Conservation (phyloP, 2,329 filamentous ascomycete species). For the Sphaerulina populicola region DNA sequence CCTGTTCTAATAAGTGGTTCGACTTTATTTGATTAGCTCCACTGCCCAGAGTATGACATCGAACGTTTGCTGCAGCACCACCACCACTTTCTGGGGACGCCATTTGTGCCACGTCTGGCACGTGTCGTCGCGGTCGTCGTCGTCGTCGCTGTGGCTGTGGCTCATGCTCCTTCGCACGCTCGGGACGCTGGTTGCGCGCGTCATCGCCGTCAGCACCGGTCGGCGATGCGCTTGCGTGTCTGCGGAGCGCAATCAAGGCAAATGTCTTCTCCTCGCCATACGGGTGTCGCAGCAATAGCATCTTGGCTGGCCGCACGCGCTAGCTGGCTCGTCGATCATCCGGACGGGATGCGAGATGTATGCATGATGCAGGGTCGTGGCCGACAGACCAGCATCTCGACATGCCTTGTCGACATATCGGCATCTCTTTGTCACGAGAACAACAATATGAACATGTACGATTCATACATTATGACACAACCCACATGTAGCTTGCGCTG, state of each 20-base stretch:
- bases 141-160: background rate
- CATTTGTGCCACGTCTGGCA: background rate
- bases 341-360: background rate
- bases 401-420: background rate
- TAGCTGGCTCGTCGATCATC: conserved; percentile 1
- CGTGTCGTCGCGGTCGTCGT: background rate
- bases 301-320: background rate
- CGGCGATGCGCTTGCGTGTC: conserved; percentile 1
- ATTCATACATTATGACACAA: no score
- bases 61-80: no score
- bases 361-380: background rate
- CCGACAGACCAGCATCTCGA: background rate
- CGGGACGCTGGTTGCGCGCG: background rate
- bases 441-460: conserved; percentile 7
- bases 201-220: background rate
- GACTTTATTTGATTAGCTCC: background rate
- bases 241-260: conserved; percentile 1
- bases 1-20: background rate
- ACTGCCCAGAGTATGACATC: background rate
- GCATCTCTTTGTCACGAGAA: conserved; percentile 7
- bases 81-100: background rate
- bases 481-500: background rate
- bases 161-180: background rate
- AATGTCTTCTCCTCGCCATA: conserved; percentile 9
- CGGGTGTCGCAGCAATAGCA: conserved; percentile 7